Conservation (phyloP, 140 eudicot species). For the Erigeron philadelphicus region DNA sequence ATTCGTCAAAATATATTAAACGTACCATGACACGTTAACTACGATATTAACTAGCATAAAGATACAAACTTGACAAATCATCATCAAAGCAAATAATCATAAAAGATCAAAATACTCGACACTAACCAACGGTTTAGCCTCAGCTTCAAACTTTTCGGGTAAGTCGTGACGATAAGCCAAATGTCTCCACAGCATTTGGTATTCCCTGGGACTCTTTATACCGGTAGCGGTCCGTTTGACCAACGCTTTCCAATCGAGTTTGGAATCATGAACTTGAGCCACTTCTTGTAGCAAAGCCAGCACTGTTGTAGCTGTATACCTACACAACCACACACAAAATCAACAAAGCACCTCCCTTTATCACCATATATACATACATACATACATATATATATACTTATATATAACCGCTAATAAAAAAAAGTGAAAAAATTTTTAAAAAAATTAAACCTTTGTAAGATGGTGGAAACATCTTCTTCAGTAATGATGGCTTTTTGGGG, state of each 20-base stretch:
- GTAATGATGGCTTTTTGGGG: constrained; percentile 42
- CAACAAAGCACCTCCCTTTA: not conserved
- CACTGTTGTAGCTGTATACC: constrained; percentile 68
- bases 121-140: constrained; percentile 52
- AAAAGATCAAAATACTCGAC: not conserved
- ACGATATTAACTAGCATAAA: not conserved
- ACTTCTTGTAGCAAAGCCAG: constrained; percentile 75
- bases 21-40: not conserved
- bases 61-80: not conserved
- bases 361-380: not conserved
- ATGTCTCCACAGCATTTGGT: constrained; percentile 94
- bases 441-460: constrained; percentile 45
- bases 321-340: constrained; percentile 37
- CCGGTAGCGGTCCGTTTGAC: constrained; percentile 68
- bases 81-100: not conserved
- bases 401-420: constrained; percentile 16
- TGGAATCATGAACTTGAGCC: constrained; percentile 43
- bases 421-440: not conserved
- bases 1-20: not conserved
- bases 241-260: constrained; percentile 66
- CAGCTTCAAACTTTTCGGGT: constrained; percentile 39
- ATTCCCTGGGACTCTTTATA: constrained; percentile 63
- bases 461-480: constrained; percentile 57
- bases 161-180: constrained; percentile 64
- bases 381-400: not conserved